These are phyloP conservation scores for Verticillium klebahnii DNA, from an alignment of 2,329 filamentous ascomycete species.

Conservation along the genomic window DNA sequence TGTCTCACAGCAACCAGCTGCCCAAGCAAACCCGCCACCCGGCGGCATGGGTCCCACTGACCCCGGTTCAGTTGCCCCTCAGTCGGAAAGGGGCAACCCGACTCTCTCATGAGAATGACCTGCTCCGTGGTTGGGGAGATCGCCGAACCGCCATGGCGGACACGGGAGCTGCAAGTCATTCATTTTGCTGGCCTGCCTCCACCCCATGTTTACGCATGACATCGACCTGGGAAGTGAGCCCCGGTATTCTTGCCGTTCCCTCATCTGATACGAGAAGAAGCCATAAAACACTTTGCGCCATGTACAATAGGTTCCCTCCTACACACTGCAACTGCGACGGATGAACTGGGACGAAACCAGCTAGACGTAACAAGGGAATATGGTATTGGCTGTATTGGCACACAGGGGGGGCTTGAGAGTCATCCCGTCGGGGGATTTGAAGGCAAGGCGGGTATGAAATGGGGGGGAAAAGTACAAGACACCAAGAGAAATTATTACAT, in stretches of 20 bases:
- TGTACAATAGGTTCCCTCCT: background rate
- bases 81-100: background rate
- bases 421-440: constrained; percentile 9
- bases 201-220: too few relatives aligned
- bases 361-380: background rate
- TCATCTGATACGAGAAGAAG: too few relatives aligned
- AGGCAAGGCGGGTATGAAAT: constrained; percentile 14
- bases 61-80: background rate
- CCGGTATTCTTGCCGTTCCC: too few relatives aligned
- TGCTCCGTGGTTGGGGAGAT: background rate
- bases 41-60: background rate
- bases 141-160: background rate
- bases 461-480: constrained; percentile 28
- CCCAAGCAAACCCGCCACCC: background rate
- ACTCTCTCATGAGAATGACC: background rate
- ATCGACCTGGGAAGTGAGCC: too few relatives aligned
- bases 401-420: background rate
- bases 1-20: background rate
- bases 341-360: too few relatives aligned
- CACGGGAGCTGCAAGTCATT: background rate
- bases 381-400: constrained; percentile 1
- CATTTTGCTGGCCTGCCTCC: background rate
- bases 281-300: background rate
- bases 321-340: too few relatives aligned
- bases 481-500: constrained; percentile 45